Percentiles rank a stretch among this genome's conserved stretches.
phyloP scores from a whole-genome alignment of 164 flowering plant species.

The Hamamelis virginiana region DNA sequence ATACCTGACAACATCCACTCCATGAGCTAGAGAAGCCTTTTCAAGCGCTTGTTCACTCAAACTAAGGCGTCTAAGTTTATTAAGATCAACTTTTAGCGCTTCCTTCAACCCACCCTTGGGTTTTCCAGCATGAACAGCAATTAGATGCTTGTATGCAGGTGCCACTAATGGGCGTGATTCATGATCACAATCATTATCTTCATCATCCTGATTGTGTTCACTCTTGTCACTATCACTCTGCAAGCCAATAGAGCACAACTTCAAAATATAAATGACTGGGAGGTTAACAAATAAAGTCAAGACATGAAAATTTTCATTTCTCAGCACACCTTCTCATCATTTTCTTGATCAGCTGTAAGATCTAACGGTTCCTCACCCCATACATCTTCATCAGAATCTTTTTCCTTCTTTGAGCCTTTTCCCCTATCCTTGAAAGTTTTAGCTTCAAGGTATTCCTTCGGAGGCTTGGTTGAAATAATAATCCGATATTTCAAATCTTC shows the following conservation, averaged over 20 bases:
- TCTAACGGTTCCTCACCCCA: slow-evolving; percentile 22
- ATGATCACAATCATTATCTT: slow-evolving; percentile 26
- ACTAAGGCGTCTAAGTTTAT: slow-evolving; percentile 72
- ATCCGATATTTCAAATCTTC: slow-evolving; percentile 63
- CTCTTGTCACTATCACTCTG: slow-evolving; percentile 27
- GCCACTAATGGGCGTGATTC: slow-evolving; percentile 28
- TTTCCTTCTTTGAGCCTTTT: slow-evolving; percentile 21
- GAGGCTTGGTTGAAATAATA: slow-evolving; percentile 87
- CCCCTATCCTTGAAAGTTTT: slow-evolving; percentile 28
- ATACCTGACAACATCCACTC: slow-evolving; percentile 70
- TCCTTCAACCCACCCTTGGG: slow-evolving; percentile 50
- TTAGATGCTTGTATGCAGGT: slow-evolving; percentile 64
- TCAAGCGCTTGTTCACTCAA: slow-evolving; percentile 80
- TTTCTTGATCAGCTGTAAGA: slow-evolving; percentile 19
- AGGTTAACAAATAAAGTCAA: not conserved
- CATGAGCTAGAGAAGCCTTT: slow-evolving; percentile 46
- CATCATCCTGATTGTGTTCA: slow-evolving; percentile 30
- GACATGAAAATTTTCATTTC: not conserved
- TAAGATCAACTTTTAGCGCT: slow-evolving; percentile 30
- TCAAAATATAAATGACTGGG: not conserved
- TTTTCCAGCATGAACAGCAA: slow-evolving; percentile 78
- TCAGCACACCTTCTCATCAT: slow-evolving; percentile 26
- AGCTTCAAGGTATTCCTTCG: slow-evolving; percentile 65
- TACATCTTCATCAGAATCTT: slow-evolving; percentile 46
- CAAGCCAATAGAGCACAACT: not conserved